Base-by-base conservation (phyloP, 1,139 yeast species). In the Lodderomyces parapsilosis region DNA sequence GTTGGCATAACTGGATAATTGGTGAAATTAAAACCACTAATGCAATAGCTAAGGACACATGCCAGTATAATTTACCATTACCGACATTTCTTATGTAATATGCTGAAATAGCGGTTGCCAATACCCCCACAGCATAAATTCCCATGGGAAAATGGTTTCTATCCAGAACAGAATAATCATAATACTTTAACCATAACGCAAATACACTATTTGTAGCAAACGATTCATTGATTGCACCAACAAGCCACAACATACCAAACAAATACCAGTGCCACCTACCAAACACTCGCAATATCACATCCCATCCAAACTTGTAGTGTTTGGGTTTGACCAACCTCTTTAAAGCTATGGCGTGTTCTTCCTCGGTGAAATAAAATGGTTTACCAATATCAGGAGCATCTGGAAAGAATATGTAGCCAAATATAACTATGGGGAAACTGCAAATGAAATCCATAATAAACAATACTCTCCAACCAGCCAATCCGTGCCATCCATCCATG, bases 371-470 rank as follows among this genome's bases (percentile, higher is more conserved):
- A 50, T 64, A 67, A 43, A 62, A 61, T 5, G 67, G 60, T 50
- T 62, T 65, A 35, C 62, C 56, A 31, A 69, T 71, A 1, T 76
- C 75, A 34, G 86, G 86, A 2, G 79, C 68, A 51, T 79, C 84
- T 14, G 85, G 85, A 59, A 80, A 78, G 53, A 71, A 74, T n/a
- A 80, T 46, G 38, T 79, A 70, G 1, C 85, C 83, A 46, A 74
- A 76, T 20, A 78, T 43, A 3, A 76, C 78, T 40, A 76, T 62
- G 24, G 79, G 80, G 19, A 79, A 77, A 23, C 95, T 86, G 54
- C 84, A 72, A 3, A 81, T 68, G 47, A 93, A 93, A 60, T 85
- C 91, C 48, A 85, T 78, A 50, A 84, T 76, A 59, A 81, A 86
- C 46, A 86, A 72, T 84, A 87, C 84, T 60, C 82, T 74, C 93